Evolutionary conservation across 441 rosid species (phyloP), one percentile per base, ranked within the genome.

Genomic region (Brassica hybrid): DNA sequence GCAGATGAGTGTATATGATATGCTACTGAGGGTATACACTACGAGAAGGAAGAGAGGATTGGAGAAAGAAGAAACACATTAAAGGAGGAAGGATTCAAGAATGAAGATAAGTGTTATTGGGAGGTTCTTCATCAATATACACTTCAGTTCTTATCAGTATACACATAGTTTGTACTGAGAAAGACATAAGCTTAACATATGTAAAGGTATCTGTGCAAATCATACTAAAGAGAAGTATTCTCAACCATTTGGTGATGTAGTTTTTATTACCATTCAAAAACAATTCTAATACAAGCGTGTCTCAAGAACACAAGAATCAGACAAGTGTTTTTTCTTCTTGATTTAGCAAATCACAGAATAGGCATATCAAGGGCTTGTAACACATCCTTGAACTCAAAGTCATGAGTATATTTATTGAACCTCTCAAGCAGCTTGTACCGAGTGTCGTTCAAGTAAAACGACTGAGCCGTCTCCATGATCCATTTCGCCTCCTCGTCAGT

Each of bases 381-480:
- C n/a, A n/a, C n/a, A n/a, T n/a, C n/a, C n/a, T n/a, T 88, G 85
- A 94, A 93, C 77, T 94, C 97, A 48, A 93, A 93, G 73, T 94
- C 88, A n/a, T 74, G 86, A 0, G 97, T 85, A 66, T 87, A 73
- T 71, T 87, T 93, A 81, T 94, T 94, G 83, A 94, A 94, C 74
- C 77, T 79, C 64, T 94, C 96, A 3, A 94, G 91, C 71, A 93
- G 83, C 82, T 85, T 89, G 93, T 84, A 91, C 85, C 91, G 81
- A 19, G 61, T 52, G 83, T 91, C 97, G 11, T 91, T 91, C 75
- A 94, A 76, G 74, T 94, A 94, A 73, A 93, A 93, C 10, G 98
- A 91, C 72, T 87, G 99, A 66, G 87, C 65, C 57, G 97, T 87
- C 87, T 91, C 96, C 84, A 94, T 63, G 30, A 93, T 89, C 94